phyloP scores from a whole-genome alignment of 2,329 filamentous ascomycete genomes.

The Alternaria ethzedia region DNA sequence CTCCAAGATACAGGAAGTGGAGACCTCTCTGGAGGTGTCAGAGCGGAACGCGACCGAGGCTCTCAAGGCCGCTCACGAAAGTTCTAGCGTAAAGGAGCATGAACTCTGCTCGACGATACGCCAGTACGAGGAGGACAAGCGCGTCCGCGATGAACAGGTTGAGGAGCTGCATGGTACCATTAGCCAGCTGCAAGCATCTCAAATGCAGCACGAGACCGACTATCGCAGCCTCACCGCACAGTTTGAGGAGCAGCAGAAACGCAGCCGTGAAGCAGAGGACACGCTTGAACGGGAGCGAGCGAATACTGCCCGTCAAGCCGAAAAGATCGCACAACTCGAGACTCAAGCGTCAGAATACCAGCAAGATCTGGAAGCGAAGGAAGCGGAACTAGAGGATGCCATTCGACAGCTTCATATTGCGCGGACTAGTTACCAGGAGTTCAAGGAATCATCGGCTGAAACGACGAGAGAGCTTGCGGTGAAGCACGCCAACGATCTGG shows the following conservation, averaged over 20 bases:
- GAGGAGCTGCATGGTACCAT: conserved; percentile 16
- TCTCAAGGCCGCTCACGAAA: conserved; percentile 27
- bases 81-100: conserved; percentile 47
- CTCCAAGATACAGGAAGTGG: conserved; percentile 36
- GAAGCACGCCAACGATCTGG: conserved; percentile 24
- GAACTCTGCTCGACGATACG: conserved; percentile 31
- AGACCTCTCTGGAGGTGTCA: conserved; percentile 48
- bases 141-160: conserved; percentile 6
- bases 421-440: conserved; percentile 25
- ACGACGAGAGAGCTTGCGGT: conserved; percentile 20
- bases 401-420: conserved; percentile 23
- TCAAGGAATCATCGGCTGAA: conserved; percentile 25
- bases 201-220: conserved; percentile 17
- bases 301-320: conserved; percentile 13
- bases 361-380: conserved; percentile 22
- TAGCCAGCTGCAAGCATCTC: conserved; percentile 5
- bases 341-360: conserved; percentile 24
- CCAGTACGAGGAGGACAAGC: conserved; percentile 23
- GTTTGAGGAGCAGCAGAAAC: conserved; percentile 44
- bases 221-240: conserved; percentile 13
- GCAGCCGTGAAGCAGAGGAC: conserved; percentile 27
- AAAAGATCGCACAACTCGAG: conserved; percentile 33
- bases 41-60: conserved; percentile 41
- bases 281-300: conserved; percentile 30
- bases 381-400: conserved; percentile 23